Percentiles rank a stretch among this genome's conserved stretches.
Evolutionary conservation across 75 land plant genomes (phyloP).

Genomic region (Larix kaempferi): DNA sequence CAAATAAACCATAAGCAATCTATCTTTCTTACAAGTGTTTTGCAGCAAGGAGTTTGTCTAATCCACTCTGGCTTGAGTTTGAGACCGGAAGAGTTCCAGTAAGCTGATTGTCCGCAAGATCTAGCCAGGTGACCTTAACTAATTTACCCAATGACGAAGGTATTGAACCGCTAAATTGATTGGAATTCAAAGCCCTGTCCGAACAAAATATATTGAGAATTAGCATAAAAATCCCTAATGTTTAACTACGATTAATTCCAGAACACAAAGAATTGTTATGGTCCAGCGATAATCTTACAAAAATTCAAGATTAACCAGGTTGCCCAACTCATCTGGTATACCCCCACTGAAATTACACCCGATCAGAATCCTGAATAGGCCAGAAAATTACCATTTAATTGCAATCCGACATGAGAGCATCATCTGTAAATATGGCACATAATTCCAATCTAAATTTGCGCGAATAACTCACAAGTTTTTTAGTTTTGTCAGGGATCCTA

Average conservation of each 20-base stretch:
- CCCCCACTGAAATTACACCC: slow-evolving; percentile 4
- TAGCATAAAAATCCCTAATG: neutral
- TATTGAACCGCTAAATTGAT: slow-evolving; percentile 55
- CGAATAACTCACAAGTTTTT: neutral
- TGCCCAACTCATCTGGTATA: neutral
- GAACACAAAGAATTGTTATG: neutral
- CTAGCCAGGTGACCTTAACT: slow-evolving; percentile 56
- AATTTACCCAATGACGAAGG: slow-evolving; percentile 62
- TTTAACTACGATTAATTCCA: neutral
- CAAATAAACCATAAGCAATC: neutral
- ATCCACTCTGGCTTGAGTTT: slow-evolving; percentile 28
- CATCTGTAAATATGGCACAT: neutral
- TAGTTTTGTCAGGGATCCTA: slow-evolving; percentile 1
- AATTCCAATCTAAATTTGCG: neutral
- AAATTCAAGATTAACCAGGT: neutral
- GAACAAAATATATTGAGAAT: neutral
- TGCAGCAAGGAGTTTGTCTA: slow-evolving; percentile 44
- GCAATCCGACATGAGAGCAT: neutral
- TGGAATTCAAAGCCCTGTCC: slow-evolving; percentile 38
- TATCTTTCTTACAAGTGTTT: slow-evolving; percentile 61
- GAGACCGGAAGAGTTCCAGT: slow-evolving; percentile 62
- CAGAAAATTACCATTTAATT: neutral
- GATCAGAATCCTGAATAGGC: neutral
- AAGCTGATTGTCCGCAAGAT: slow-evolving; percentile 58
- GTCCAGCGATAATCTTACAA: neutral